Evolutionary conservation across 768 basidiomycete genomes (phyloP), one percentile per base, ranked within the genome.

Genomic region (Lentinula aciculospora): DNA sequence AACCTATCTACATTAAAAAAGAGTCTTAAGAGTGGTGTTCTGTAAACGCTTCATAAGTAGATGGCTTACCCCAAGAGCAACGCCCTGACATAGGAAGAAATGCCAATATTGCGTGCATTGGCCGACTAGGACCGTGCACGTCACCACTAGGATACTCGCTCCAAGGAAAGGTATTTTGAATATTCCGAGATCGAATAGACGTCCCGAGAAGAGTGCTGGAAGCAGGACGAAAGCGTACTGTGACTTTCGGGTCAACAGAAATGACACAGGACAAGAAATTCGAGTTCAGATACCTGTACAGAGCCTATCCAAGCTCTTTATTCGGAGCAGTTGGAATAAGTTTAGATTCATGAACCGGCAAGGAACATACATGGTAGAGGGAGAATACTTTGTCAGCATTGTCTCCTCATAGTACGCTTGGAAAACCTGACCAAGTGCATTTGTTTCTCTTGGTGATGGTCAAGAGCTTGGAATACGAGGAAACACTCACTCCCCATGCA

Each of bases 21-120:
- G 12, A 48, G 6, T 48, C 10, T 13, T 5, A 17, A 76, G 63
- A 1, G 81, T 68, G 28, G 81, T 70, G 65, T 80, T 79, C 78
- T 83, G 60, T 13, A 21, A 37, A 19, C 10, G 15, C n/a, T 54
- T 28, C 36, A 28, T 15, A 36, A 27, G 4, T 6, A 21, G 7
- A n/a, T 42, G 21, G 15, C 31, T 61, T 84, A 88, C 82, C 27
- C 89, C 89, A 12, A 83, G 67, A 0, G 77, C 79, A 36, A 91
- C 63, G 0, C 89, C 89, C 66, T 92, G 89, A 59, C 81, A 88
- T 0, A 92, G 75, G 21, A 92, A 63, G 62, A 91, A 86, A 4
- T 92, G 86, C 89, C 89, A 92, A 64, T 84, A 92, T 58, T 77
- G 58, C 12, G 72, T 85, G 64, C 90, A 92, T 72, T 91, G 1